phyloP scores from a whole-genome alignment of 169 alveolate genomes.

The Fabrea salina region DNA sequence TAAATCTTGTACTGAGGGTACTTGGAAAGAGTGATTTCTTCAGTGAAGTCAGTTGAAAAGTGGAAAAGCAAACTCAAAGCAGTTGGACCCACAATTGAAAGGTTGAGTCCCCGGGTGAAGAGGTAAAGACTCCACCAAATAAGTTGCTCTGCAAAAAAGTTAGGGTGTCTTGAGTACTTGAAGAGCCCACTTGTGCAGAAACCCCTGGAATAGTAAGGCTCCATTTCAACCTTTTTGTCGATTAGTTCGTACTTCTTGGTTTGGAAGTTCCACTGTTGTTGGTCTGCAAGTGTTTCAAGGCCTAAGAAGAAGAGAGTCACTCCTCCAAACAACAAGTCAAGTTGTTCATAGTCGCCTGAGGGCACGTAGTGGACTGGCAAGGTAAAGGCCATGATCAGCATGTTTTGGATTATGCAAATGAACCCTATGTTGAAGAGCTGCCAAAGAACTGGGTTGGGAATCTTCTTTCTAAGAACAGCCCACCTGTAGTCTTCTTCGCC shows the following conservation, averaged over 20 bases:
- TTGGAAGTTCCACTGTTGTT: constrained; percentile 21
- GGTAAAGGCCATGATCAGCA: not conserved
- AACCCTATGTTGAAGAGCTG: not conserved
- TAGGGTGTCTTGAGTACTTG: not conserved
- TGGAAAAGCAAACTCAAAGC: not conserved
- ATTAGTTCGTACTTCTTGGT: not conserved
- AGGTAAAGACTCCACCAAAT: constrained; percentile 16
- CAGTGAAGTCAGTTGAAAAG: not conserved
- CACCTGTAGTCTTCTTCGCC: constrained; percentile 17
- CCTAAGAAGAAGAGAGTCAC: not conserved
- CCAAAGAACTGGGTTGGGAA: not conserved
- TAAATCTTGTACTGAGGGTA: constrained; percentile 16
- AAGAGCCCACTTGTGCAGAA: not conserved
- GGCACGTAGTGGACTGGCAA: not conserved
- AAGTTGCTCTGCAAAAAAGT: not conserved
- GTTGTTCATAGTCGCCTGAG: not conserved
- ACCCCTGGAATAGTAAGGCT: not conserved
- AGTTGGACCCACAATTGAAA: constrained; percentile 1
- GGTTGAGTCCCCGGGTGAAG: not conserved
- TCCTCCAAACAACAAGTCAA: not conserved
- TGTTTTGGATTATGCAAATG: not conserved
- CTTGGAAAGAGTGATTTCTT: not conserved
- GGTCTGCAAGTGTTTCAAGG: not conserved
- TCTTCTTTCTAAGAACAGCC: not conserved
- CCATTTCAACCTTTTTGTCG: not conserved